Percentiles rank a stretch among this genome's conserved stretches.
phyloP scores from a whole-genome alignment of 2,329 filamentous ascomycete species.

The Diaporthe sp. region DNA sequence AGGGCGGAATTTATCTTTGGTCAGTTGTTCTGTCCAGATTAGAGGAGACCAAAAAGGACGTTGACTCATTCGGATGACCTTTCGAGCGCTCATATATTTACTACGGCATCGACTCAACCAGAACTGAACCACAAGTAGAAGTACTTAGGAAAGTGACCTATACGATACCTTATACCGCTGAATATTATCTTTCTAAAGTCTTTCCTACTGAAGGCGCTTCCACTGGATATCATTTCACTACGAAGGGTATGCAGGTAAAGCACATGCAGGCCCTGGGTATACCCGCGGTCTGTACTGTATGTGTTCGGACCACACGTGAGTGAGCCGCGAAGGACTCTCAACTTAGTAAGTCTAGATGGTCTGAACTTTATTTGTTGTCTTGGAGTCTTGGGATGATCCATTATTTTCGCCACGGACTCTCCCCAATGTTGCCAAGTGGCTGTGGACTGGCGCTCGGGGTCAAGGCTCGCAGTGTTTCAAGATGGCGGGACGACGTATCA shows the following conservation, averaged over 20 bases:
- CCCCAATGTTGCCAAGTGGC: neutral
- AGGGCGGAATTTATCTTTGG: accelerated
- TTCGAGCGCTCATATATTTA: neutral
- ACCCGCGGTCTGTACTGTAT: neutral
- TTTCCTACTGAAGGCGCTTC: neutral
- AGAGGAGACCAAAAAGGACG: neutral
- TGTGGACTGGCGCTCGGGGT: neutral
- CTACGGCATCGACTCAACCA: neutral
- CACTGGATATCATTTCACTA: too few species aligned
- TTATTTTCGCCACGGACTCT: constrained; percentile 5
- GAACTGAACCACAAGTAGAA: neutral
- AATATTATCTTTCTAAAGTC: too few species aligned
- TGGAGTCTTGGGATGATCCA: constrained; percentile 15
- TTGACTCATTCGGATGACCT: neutral
- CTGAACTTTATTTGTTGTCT: neutral
- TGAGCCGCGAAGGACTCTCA: too few species aligned
- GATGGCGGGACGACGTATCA: constrained; percentile 29
- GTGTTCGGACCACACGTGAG: neutral
- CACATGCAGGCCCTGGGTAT: neutral
- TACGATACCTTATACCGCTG: too few species aligned
- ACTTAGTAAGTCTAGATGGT: neutral
- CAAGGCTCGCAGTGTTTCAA: constrained; percentile 25
- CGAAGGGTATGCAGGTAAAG: neutral
- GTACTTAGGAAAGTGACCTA: neutral
- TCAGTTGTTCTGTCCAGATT: neutral